Conservation (phyloP, 768 basidiomycete genomes). For the Tylopilus vinaceipallidus region DNA sequence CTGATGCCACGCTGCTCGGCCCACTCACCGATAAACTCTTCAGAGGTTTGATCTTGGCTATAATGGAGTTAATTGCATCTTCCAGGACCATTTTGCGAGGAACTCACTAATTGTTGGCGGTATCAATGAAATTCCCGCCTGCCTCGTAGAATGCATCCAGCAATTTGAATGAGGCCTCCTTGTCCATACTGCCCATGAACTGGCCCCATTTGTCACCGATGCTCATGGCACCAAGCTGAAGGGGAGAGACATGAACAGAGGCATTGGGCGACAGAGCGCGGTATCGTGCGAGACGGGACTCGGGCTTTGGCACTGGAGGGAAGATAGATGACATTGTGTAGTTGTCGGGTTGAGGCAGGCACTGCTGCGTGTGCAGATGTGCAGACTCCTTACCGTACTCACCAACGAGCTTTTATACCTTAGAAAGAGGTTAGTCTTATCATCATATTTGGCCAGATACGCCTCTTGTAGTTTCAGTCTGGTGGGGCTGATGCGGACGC, state of each 20-base stretch:
- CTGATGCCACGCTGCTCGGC: conserved; percentile 39
- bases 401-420: too few relatives aligned
- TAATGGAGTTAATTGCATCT: not conserved
- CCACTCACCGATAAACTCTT: conserved; percentile 52
- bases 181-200: conserved; percentile 37
- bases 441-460: too few relatives aligned
- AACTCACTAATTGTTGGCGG: conserved; percentile 44
- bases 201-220: conserved; percentile 44
- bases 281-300: conserved; percentile 37
- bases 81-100: not conserved
- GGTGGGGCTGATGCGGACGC: too few relatives aligned
- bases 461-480: too few relatives aligned
- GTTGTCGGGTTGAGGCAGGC: not conserved
- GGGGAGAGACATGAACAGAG: conserved; percentile 47
- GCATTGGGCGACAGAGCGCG: conserved; percentile 39
- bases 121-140: conserved; percentile 51
- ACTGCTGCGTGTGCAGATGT: too few relatives aligned
- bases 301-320: conserved; percentile 22
- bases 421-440: too few relatives aligned
- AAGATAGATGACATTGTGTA: not conserved
- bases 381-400: too few relatives aligned
- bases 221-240: conserved; percentile 49
- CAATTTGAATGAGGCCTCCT: conserved; percentile 41
- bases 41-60: conserved; percentile 41
- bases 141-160: conserved; percentile 44